Percentiles rank a stretch among this genome's conserved stretches.
Conservation (phyloP, 768 basidiomycete species). For the Mycena galericulata region DNA sequence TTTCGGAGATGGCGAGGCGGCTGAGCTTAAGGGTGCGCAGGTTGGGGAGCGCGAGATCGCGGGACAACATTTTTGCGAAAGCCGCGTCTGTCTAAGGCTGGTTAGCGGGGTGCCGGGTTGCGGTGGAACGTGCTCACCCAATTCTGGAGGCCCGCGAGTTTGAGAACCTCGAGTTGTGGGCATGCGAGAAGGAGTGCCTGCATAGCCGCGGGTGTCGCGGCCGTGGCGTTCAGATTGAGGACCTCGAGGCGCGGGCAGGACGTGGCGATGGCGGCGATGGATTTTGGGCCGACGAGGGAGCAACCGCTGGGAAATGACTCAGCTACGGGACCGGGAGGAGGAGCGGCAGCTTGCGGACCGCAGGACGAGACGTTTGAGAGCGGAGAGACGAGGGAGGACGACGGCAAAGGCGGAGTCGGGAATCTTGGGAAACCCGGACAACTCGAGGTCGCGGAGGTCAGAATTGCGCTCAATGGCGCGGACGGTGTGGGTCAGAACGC, state of each 20-base stretch:
- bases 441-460: conserved; percentile 59
- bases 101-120: background rate
- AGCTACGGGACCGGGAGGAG: conserved; percentile 13
- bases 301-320: conserved; percentile 61
- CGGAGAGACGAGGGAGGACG: conserved; percentile 57
- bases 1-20: conserved; percentile 64
- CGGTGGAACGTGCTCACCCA: conserved; percentile 55
- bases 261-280: conserved; percentile 54
- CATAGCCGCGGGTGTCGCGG: conserved; percentile 61
- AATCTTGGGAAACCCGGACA: conserved; percentile 65
- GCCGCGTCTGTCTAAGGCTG: conserved; percentile 65
- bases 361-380: conserved; percentile 62
- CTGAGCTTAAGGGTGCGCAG: conserved; percentile 71
- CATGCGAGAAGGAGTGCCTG: conserved; percentile 55
- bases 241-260: conserved; percentile 57
- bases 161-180: conserved; percentile 62
- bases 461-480: conserved; percentile 53
- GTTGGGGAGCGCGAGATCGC: conserved; percentile 48
- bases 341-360: conserved; percentile 53
- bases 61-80: conserved; percentile 58
- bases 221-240: conserved; percentile 73
- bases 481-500: conserved; percentile 64
- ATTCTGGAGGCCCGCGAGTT: conserved; percentile 70
- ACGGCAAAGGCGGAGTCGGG: conserved; percentile 64
- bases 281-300: conserved; percentile 64